These are phyloP conservation scores for Saturnispora sekii DNA, from an alignment of 805 yeast species.

Conservation along the genomic window DNA sequence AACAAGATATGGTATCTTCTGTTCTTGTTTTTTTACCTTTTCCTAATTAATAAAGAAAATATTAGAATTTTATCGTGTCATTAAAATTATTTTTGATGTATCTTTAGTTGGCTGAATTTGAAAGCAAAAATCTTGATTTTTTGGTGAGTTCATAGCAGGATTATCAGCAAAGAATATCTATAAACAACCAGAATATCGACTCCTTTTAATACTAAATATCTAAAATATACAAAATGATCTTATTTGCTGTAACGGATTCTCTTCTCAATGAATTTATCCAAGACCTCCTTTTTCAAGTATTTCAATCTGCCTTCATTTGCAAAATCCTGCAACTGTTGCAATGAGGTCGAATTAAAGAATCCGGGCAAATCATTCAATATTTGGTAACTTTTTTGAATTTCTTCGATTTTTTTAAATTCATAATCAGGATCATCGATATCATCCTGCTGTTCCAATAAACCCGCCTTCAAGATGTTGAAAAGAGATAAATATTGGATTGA, in stretches of 20 bases:
- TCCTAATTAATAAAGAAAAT: too few species aligned
- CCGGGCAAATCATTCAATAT: constrained; percentile 74
- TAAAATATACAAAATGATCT: not conserved
- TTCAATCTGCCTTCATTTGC: constrained; percentile 75
- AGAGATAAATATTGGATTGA: constrained; percentile 57
- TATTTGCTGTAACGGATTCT: constrained; percentile 25
- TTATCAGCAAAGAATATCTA: not conserved
- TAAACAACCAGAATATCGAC: not conserved
- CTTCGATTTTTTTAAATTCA: constrained; percentile 41
- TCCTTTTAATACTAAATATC: too few species aligned
- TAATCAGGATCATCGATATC: constrained; percentile 20
- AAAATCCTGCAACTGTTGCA: constrained; percentile 68
- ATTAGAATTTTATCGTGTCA: too few species aligned
- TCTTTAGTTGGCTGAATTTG: too few species aligned
- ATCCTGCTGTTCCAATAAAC: not conserved
- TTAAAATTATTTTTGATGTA: too few species aligned
- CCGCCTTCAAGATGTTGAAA: constrained; percentile 16
- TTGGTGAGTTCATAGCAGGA: too few species aligned
- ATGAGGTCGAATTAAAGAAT: constrained; percentile 58
- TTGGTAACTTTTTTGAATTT: constrained; percentile 32
- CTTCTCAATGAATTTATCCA: constrained; percentile 57
- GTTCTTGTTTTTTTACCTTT: too few species aligned
- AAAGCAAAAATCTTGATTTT: too few species aligned
- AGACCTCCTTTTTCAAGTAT: constrained; percentile 47
- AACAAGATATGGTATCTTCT: too few species aligned